A percentile compares a stretch with the other conserved stretches of the same genome.
Conservation (phyloP, 2,329 filamentous ascomycete species). For the Paracoccidioides brasiliensis region DNA sequence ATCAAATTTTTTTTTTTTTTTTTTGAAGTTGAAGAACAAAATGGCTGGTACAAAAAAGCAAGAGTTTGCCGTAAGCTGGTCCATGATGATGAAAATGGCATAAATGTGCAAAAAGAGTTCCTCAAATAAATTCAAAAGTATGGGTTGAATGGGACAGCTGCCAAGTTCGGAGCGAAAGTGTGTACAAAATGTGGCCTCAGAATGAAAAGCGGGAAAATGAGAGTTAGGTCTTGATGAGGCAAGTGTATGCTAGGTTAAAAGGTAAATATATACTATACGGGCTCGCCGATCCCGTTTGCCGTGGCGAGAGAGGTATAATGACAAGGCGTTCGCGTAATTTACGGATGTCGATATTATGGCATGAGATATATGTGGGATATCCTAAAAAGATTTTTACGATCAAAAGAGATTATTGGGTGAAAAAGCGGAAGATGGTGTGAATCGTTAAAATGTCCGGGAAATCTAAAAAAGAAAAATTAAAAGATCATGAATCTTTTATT, state of each 20-base stretch:
- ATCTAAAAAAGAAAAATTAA: conserved; percentile 4
- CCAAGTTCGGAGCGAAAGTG: neutral
- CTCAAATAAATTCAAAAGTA: neutral
- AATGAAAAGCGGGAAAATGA: neutral
- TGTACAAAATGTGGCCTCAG: neutral
- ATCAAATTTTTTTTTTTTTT: too few species aligned
- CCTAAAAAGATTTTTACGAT: neutral
- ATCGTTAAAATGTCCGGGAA: too few species aligned
- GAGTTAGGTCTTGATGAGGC: neutral
- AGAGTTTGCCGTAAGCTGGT: too few species aligned
- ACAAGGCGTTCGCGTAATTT: too few species aligned
- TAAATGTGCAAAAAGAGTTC: neutral
- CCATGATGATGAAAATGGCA: neutral
- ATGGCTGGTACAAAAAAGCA: too few species aligned
- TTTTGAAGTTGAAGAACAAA: too few species aligned
- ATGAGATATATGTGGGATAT: neutral
- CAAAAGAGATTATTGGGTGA: neutral
- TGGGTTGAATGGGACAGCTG: neutral
- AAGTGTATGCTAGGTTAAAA: neutral
- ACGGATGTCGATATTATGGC: neutral
- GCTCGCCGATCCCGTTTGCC: neutral
- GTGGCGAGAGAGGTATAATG: neutral
- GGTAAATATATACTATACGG: neutral
- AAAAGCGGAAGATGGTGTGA: too few species aligned
- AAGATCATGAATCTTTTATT: conserved; percentile 16